Evolutionary conservation across 169 alveolate species (phyloP), one percentile per base, ranked within the genome.

Genomic region (Hepatocystis sp.): DNA sequence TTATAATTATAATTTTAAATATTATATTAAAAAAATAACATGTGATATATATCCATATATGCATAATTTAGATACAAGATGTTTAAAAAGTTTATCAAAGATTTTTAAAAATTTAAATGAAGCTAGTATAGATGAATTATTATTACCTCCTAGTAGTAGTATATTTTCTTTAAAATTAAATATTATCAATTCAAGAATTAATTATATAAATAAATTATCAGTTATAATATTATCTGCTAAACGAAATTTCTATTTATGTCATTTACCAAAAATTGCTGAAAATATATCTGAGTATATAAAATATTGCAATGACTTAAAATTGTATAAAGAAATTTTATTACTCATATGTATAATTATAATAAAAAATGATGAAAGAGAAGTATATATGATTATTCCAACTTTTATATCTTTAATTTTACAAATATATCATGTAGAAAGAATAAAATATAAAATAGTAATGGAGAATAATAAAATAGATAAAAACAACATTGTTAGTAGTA

Each of bases 221-320:
- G 40, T 81, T 1, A 81, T 81, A 2, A 63, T 81, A 19, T 49
- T 81, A 13, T 56, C 89, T 0, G 89, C 76, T 17, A 81, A 25
- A 8, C 32, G 60, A 4, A 81, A 81, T 25, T 81, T 61, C 15
- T 81, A 81, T 53, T 55, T 81, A 19, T 15, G 51, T 1, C 84
- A 81, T 40, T n/a, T 81, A 7, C 89, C 89, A 0, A 81, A 81
- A 49, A 81, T 81, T 61, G 89, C 89, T n/a, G 89, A 81, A 39
- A 61, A 63, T 23, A 81, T 81, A 5, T 81, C 89, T 0, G 89
- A 81, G 42, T 81, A 81, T 63, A 17, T 81, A 3, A 81, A 81
- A 63, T 81, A 39, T 27, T 81, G 89, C 42, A 47, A 65, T 11
- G 89, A 81, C 11, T 19, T 81, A 40, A 81, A 81, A 53, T 27